Conservation (phyloP, 495 filamentous ascomycete species). For the Penicillium arizonense region DNA sequence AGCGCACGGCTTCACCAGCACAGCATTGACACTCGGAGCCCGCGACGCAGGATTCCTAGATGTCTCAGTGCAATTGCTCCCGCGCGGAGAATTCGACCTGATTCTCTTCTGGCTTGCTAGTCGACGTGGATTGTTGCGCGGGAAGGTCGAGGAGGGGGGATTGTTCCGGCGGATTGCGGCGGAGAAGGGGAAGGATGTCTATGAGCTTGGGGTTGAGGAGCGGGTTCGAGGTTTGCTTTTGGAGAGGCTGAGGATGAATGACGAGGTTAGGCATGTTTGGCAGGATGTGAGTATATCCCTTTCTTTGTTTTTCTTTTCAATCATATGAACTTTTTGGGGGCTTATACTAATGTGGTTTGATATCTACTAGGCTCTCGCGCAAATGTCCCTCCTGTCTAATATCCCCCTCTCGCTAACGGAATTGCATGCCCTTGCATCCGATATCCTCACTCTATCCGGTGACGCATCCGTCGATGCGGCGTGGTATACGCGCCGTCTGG, state of each 20-base stretch:
- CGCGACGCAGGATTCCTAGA: constrained; percentile 83
- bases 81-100: constrained; percentile 75
- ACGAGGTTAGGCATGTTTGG: constrained; percentile 67
- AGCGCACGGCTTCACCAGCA: constrained; percentile 72
- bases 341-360: constrained; percentile 6
- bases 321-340: background rate
- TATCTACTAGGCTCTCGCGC: constrained; percentile 67
- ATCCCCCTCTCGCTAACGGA: constrained; percentile 76
- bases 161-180: constrained; percentile 12
- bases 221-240: constrained; percentile 65
- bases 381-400: constrained; percentile 79
- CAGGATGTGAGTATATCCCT: constrained; percentile 64
- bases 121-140: constrained; percentile 57
- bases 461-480: constrained; percentile 75
- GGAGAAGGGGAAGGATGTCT: background rate
- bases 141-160: constrained; percentile 44
- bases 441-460: constrained; percentile 82
- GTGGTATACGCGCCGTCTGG: constrained; percentile 90
- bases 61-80: constrained; percentile 78
- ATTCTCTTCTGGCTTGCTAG: constrained; percentile 78
- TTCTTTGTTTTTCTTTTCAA: constrained; percentile 1
- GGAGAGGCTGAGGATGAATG: constrained; percentile 72
- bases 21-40: constrained; percentile 72
- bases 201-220: constrained; percentile 40
- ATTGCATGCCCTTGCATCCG: constrained; percentile 76